These are phyloP conservation scores for Micractinium sp. DNA, from an alignment of 139 green algal species.

Conservation along the genomic window DNA sequence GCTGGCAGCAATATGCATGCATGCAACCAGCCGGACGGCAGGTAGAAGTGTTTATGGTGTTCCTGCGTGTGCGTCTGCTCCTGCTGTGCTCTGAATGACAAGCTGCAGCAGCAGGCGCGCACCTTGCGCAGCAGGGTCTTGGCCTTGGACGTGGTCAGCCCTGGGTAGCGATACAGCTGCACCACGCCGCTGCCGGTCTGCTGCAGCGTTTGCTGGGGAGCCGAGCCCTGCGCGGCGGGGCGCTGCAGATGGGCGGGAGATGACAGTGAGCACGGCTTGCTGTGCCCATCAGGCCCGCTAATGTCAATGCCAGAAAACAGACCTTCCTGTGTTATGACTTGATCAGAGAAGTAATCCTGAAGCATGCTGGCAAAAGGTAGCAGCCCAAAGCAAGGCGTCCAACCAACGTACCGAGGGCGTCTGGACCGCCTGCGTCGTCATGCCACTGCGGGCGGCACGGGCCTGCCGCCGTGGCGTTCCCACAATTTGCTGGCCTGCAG, in stretches of 20 bases:
- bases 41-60: no score
- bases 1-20: not conserved
- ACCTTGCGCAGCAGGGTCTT: conserved; percentile 78
- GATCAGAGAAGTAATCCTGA: not conserved
- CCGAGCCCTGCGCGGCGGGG: not conserved
- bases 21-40: not conserved
- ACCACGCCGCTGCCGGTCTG: conserved; percentile 57
- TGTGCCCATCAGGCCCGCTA: not conserved
- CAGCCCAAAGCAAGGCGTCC: not conserved
- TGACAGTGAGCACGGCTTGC: not conserved
- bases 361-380: not conserved
- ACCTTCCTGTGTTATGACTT: no score
- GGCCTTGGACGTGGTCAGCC: conserved; percentile 66
- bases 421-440: not conserved
- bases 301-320: not conserved
- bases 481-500: not conserved
- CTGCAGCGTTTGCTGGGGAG: conserved; percentile 28
- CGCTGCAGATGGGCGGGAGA: not conserved
- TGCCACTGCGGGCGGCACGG: not conserved
- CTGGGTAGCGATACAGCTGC: conserved; percentile 89
- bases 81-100: no score
- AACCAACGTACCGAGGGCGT: not conserved
- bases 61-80: not conserved
- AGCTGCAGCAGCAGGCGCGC: not conserved
- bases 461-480: not conserved